phyloP scores from a whole-genome alignment of 192 early-diverging fungal species.

The Mortierella hygrophila region DNA sequence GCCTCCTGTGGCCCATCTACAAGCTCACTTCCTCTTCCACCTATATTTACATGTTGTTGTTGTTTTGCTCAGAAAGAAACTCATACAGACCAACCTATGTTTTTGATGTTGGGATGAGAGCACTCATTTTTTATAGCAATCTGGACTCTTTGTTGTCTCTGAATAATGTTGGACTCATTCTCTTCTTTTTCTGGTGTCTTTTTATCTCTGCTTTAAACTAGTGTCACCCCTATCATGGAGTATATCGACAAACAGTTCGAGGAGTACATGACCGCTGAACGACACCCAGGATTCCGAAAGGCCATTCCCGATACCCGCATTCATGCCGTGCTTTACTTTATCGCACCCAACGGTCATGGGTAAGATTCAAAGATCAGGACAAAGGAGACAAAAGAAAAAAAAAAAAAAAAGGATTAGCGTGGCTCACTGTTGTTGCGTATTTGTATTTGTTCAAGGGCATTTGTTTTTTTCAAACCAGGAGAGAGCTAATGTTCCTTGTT shows the following conservation, averaged over 20 bases:
- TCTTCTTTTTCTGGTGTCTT: constrained; percentile 2
- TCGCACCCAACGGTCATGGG: constrained; percentile 95
- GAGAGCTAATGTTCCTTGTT: constrained; percentile 22
- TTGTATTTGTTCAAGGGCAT: constrained; percentile 4
- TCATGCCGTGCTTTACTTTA: constrained; percentile 97
- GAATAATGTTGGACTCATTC: not conserved
- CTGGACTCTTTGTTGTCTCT: constrained; percentile 11
- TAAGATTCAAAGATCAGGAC: constrained; percentile 30
- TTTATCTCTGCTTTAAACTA: constrained; percentile 35
- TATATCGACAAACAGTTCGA: constrained; percentile 98
- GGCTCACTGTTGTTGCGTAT: not conserved
- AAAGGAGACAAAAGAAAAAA: not conserved
- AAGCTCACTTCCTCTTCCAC: not conserved
- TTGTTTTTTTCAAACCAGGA: constrained; percentile 7
- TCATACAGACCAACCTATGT: not conserved
- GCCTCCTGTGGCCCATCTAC: not conserved
- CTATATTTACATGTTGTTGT: constrained; percentile 30
- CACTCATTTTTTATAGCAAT: constrained; percentile 15
- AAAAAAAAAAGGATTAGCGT: not conserved
- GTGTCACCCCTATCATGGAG: constrained; percentile 92
- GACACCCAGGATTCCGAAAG: constrained; percentile 76
- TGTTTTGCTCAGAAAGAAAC: constrained; percentile 23
- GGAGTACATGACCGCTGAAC: constrained; percentile 88
- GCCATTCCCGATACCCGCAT: constrained; percentile 91
- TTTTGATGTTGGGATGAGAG: constrained; percentile 26